Evolutionary conservation across 169 alveolate species (phyloP), one percentile per base, ranked within the genome.

Genomic region (Cryptosporidium xiaoi): DNA sequence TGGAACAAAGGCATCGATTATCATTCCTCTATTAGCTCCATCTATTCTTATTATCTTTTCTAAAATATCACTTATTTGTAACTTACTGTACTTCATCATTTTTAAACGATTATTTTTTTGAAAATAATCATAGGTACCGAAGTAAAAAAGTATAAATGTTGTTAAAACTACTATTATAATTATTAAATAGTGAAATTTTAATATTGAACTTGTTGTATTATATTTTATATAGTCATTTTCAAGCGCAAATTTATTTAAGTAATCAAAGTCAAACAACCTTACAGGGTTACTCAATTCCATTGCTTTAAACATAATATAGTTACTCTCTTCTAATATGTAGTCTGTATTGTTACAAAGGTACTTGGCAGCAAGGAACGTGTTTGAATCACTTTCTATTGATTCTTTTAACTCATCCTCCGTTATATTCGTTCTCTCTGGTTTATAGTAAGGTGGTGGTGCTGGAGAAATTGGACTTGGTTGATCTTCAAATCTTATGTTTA

Each of bases 391-490:
- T 46, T 77, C 71, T 77, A 18, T 44, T 12, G 87, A 77, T 7
- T 62, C 16, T 77, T 16, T 58, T n/a, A 77, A 24, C 40, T 77
- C 87, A 29, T 40, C 48, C 31, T 56, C 71, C 29, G 87, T 77
- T 31, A 77, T 77, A 60, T 31, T 77, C 31, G 56, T 62, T 31
- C 87, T 56, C 12, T 77, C 31, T 10, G 87, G 65, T 24, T 56
- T 50, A 31, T 77, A 77, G 24, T n/a, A 62, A 20, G 87, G 87
- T 48, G 87, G 87, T 18, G 87, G 87, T 31, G 69, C 87, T 13
- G 87, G 87, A 18, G 87, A 77, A 13, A 77, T 56, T 24, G 87
- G 87, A 24, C 87, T 62, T 24, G 87, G 87, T 53, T 77, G 87
- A 18, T 77, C 87, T 8, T 77, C 71, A 27, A 60, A 40, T 13